A percentile compares a stretch with the other conserved stretches of the same genome.
Conservation (phyloP, 176 grass and related monocot genomes). For the Raddia guianensis region DNA sequence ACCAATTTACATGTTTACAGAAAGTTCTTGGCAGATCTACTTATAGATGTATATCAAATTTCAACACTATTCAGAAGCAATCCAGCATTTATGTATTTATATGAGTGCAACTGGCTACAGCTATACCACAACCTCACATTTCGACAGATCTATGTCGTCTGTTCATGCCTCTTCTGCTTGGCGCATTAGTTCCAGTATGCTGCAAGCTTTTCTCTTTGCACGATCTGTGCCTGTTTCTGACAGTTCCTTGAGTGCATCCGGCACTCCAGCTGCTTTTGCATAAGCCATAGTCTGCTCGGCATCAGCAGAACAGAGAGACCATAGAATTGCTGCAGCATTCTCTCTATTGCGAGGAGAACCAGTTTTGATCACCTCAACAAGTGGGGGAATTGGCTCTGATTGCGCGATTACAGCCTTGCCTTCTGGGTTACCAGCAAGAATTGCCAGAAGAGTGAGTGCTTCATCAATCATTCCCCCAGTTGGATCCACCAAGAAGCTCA, state of each 20-base stretch:
- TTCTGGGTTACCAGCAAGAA: constrained; percentile 72
- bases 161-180: constrained; percentile 51
- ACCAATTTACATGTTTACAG: constrained; percentile 43
- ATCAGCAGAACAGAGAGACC: constrained; percentile 68
- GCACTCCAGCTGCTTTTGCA: constrained; percentile 62
- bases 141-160: neutral
- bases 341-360: constrained; percentile 80
- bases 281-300: constrained; percentile 41
- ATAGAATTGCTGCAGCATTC: constrained; percentile 76
- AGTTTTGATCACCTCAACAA: constrained; percentile 70
- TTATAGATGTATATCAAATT: constrained; percentile 34
- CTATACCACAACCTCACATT: constrained; percentile 38
- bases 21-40: constrained; percentile 29
- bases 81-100: constrained; percentile 24
- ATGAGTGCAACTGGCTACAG: constrained; percentile 45
- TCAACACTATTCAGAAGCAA: constrained; percentile 39
- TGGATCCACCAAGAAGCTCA: constrained; percentile 76
- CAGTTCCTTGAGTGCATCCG: constrained; percentile 77
- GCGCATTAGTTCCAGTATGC: constrained; percentile 70
- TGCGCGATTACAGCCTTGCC: constrained; percentile 61
- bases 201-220: constrained; percentile 89
- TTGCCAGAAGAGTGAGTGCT: constrained; percentile 77
- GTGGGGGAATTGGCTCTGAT: constrained; percentile 54
- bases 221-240: constrained; percentile 78
- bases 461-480: constrained; percentile 87